Conservation (phyloP, 352 stramenopile species). For the Blastocystis sp. region DNA sequence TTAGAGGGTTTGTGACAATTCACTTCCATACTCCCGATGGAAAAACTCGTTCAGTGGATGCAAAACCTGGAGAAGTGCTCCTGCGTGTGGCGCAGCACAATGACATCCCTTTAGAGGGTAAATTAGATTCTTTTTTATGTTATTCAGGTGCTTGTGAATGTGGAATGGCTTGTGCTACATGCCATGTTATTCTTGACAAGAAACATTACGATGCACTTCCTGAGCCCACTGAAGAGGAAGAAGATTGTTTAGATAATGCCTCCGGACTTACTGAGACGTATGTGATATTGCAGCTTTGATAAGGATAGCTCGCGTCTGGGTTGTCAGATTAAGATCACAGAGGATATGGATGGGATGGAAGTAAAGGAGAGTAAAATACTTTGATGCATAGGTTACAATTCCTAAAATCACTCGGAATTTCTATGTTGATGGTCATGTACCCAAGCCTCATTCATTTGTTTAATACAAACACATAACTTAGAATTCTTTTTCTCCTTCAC, state of each 20-base stretch:
- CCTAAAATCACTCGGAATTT: conserved; percentile 49
- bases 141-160: conserved; percentile 52
- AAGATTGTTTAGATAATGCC: conserved; percentile 57
- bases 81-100: conserved; percentile 40
- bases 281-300: not conserved
- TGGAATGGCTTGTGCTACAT: conserved; percentile 54
- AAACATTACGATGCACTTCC: conserved; percentile 17
- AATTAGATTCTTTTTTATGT: not conserved
- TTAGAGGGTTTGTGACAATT: conserved; percentile 25
- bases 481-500: not conserved
- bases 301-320: conserved; percentile 17
- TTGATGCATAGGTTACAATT: conserved; percentile 25
- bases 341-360: conserved; percentile 43
- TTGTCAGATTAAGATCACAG: conserved; percentile 29
- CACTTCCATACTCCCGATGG: conserved; percentile 45
- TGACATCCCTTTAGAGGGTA: conserved; percentile 46
- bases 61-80: conserved; percentile 39
- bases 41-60: conserved; percentile 30
- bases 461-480: not conserved
- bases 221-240: conserved; percentile 18
- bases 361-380: not conserved
- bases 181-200: conserved; percentile 56
- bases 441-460: conserved; percentile 28
- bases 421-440: conserved; percentile 61
- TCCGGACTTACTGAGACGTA: conserved; percentile 37